Percentiles rank a stretch among this genome's conserved stretches.
Conservation (phyloP, 768 basidiomycete species). For the Lentinula raphanica region DNA sequence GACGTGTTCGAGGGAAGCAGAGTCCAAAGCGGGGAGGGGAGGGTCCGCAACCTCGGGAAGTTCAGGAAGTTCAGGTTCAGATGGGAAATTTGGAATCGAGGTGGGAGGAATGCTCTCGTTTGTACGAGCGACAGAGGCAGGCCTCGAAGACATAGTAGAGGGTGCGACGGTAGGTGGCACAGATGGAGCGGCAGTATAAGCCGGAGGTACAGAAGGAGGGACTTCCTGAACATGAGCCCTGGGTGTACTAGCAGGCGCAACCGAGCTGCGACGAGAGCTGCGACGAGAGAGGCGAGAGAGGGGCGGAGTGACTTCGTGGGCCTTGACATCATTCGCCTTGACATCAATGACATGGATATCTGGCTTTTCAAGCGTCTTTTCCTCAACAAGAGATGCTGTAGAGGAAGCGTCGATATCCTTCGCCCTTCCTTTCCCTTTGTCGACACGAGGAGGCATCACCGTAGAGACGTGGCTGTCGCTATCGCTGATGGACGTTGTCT, state of each 20-base stretch:
- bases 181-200: neutral
- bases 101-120: neutral
- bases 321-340: neutral
- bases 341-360: slow-evolving; percentile 57
- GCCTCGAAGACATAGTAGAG: neutral
- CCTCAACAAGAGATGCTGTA: slow-evolving; percentile 34
- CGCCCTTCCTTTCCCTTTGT: slow-evolving; percentile 52
- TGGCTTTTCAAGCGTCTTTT: slow-evolving; percentile 46
- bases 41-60: slow-evolving; percentile 31
- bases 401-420: slow-evolving; percentile 27
- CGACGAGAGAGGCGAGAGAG: slow-evolving; percentile 3
- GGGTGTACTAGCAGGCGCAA: slow-evolving; percentile 27
- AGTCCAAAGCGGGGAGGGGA: slow-evolving; percentile 43
- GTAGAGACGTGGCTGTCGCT: slow-evolving; percentile 30
- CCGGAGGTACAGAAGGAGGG: neutral
- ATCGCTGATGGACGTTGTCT: slow-evolving; percentile 21
- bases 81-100: slow-evolving; percentile 1
- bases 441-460: slow-evolving; percentile 15
- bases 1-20: slow-evolving; percentile 17
- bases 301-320: neutral
- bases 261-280: slow-evolving; percentile 8
- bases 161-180: neutral
- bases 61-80: neutral
- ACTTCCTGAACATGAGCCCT: slow-evolving; percentile 18
- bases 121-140: neutral